Evolutionary conservation across 83 land plant species (phyloP), one percentile per base, ranked within the genome.

Genomic region (Picea abies): DNA sequence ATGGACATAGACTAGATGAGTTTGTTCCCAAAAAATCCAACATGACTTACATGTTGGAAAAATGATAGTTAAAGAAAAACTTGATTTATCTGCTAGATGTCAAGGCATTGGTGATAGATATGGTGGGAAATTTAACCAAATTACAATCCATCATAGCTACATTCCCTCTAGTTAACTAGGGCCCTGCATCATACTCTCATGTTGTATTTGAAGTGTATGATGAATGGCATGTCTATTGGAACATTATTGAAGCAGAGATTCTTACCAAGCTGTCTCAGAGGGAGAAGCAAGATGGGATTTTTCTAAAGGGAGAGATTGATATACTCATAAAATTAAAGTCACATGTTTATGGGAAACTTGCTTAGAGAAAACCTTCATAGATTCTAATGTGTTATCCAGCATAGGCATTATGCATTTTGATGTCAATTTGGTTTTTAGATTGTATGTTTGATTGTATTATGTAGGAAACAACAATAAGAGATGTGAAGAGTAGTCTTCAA

Each of bases 401-500:
- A 4, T 20, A 1, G 5, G 35, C 16, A 15, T 3, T 15, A 29
- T 32, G 58, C 23, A 52, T 56, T 23, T 22, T 52, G 17, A 78
- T 78, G 76, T 19, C 16, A 22, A 52, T 56, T 26, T 25, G 37
- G 35, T 49, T 15, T 32, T 78, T 29, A 49, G 62, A 58, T 56
- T 3, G 39, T n/a, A 76, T 44, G 1, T 11, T 76, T 20, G 52
- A 1, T 80, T 79, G 8, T 47, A 17, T 58, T 41, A 25, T 60
- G 60, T 83, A 93, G 95, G 95, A 93, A 37, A 93, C 93, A 6
- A 86, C 95, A 75, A 83, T 93, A 91, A 86, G 86, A 78, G 95
- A 91, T 35, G 87, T 90, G 60, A 84, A 89, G 76, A 89, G 89
- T 84, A 91, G 88, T 63, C 89, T 93, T 7, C 87, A 89, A 39